Base-by-base conservation (phyloP, 495 filamentous ascomycete species). In the Hypomontagnella submonticulosa region DNA sequence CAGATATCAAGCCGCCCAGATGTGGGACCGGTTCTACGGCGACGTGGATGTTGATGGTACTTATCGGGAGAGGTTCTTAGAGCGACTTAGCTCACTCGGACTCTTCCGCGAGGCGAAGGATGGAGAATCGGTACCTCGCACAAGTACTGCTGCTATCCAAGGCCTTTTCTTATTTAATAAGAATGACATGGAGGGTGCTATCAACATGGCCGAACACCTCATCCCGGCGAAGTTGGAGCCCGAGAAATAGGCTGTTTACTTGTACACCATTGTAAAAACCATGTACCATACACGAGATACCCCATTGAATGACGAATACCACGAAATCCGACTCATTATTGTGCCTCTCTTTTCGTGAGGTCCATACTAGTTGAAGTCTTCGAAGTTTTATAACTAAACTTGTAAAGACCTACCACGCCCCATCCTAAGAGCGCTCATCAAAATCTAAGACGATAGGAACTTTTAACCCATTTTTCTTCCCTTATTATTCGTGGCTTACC, bases 11-110 rank as follows among this genome's bases (percentile, higher is more conserved):
- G 92, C 94, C 12, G 87, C 78, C 5, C 81, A 89, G 74, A 89
- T 99, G 77, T 99, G 95, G 95, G 89, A 93, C 74, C 86, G 95
- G 27, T 99, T 98, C 76, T 99, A 97, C 63, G 89, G 89, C 3
- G 90, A 92, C 34, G 75, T 91, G n/a, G 92, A 96, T 67, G 52
- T 72, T 10, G 83, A 88, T 48, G 88, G 86, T 9, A 70, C 75
- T 1, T 79, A 81, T 12, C 84, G 87, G 49, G 79, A 84, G 50
- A 74, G 76, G 12, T 88, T 88, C 70, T 60, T 88, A 37, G 27
- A 70, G 3, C 74, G 77, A 44, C 71, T 88, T 30, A 76, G 80
- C 16, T 76, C 80, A 47, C 73, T 86, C 11, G 81, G 79, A 3
- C 62, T 87, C 38, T 77, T 86, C 44, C 74, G 75, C 2, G 73